These are phyloP conservation scores for Hypholoma fasciculare DNA, from an alignment of 768 basidiomycete genomes.

Conservation along the genomic window DNA sequence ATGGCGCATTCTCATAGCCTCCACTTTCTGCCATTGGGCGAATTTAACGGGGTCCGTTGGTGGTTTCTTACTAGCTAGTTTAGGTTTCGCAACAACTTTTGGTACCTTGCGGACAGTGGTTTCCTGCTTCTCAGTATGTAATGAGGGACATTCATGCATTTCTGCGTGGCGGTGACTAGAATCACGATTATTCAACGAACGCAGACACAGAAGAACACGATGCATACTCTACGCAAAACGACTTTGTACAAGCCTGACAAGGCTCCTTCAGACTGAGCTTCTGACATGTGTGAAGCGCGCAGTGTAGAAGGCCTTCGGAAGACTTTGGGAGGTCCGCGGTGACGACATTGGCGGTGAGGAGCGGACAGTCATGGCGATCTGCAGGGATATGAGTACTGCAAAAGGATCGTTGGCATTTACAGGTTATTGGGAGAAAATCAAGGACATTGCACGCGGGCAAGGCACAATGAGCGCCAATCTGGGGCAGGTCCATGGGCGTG, in stretches of 20 bases:
- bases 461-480: constrained; percentile 70
- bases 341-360: constrained; percentile 9
- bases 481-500: constrained; percentile 34
- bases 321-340: constrained; percentile 8
- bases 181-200: constrained; percentile 13
- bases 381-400: constrained; percentile 65
- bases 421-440: constrained; percentile 80
- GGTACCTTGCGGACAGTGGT: background rate
- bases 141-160: constrained; percentile 54
- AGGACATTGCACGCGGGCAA: constrained; percentile 54
- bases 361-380: constrained; percentile 59
- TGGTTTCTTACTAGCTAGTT: constrained; percentile 21
- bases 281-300: constrained; percentile 49
- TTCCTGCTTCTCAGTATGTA: constrained; percentile 19
- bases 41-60: constrained; percentile 54
- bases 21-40: constrained; percentile 55
- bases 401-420: constrained; percentile 57
- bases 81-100: background rate
- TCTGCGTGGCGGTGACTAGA: constrained; percentile 66
- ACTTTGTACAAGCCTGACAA: constrained; percentile 52
- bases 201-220: background rate
- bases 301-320: constrained; percentile 42
- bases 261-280: constrained; percentile 54
- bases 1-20: constrained; percentile 76
- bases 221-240: constrained; percentile 65